A percentile compares a stretch with the other conserved stretches of the same genome.
Evolutionary conservation across 1,284 basidiomycete genomes (phyloP).

Genomic region (Moesziomyces globuligerus): DNA sequence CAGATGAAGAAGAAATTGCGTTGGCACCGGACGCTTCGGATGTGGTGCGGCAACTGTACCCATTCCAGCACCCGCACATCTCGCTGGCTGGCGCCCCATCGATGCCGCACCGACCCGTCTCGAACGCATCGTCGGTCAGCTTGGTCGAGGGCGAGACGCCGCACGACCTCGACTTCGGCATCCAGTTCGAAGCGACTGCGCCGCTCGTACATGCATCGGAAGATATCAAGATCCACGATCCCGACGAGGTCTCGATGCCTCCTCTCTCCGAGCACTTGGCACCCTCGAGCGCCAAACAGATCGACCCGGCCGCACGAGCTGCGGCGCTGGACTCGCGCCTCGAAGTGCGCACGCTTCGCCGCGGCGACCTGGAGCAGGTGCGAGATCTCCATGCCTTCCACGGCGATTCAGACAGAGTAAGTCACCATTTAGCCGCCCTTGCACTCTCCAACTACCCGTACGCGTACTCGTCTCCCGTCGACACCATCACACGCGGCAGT

Average conservation of each 20-base stretch:
- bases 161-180: constrained; percentile 43
- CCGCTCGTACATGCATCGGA: constrained; percentile 9
- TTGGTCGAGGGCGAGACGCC: constrained; percentile 46
- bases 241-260: constrained; percentile 24
- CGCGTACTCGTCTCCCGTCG: constrained; percentile 37
- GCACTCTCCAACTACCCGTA: constrained; percentile 13
- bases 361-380: constrained; percentile 62
- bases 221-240: constrained; percentile 24
- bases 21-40: constrained; percentile 25
- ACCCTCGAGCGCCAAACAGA: constrained; percentile 23
- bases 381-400: constrained; percentile 60
- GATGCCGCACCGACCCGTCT: constrained; percentile 43
- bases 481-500: constrained; percentile 34
- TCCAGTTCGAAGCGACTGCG: constrained; percentile 19
- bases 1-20: constrained; percentile 22
- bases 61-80: constrained; percentile 22
- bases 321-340: constrained; percentile 58
- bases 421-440: constrained; percentile 23
- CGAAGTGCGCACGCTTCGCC: constrained; percentile 50
- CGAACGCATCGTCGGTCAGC: constrained; percentile 46
- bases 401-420: constrained; percentile 61
- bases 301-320: constrained; percentile 47
- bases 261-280: constrained; percentile 8
- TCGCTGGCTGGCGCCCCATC: constrained; percentile 4
- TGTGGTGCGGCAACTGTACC: constrained; percentile 32